Base-by-base conservation (phyloP, 495 filamentous ascomycete genomes). In the Aspergillus campestris region DNA sequence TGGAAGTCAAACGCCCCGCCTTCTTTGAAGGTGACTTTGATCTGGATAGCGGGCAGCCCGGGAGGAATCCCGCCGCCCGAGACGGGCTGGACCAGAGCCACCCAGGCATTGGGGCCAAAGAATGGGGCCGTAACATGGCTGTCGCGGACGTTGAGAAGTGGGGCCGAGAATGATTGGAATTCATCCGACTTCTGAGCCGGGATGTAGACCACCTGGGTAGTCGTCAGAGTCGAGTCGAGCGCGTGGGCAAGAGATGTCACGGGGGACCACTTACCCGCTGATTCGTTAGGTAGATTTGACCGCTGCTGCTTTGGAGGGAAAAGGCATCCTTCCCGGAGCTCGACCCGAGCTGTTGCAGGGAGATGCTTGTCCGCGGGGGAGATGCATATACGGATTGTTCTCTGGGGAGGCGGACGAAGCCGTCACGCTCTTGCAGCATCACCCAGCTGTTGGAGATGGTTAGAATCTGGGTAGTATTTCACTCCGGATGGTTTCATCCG, bases 41-140 rank as follows among this genome's bases (percentile, higher is more conserved):
- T 49, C 51, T 91, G 86, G 28, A 95, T 74, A 11, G 80, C 79
- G 3, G 82, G 69, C 33, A 86, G 72, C 9, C 80, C 73, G n/a
- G 83, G 65, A 2, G 88, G 84, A 34, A 98, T 87, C 34, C 88
- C 88, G n/a, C 94, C 94, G 24, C 82, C 81, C 1, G 81, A 58
- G 27, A 92, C 85, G 13, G 94, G 89, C 52, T 83, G 83, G 40
- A 94, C 74, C 27, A 82, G 66, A 28, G 82, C 83, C 18, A 78
- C 78, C 92, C 92, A 98, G 53, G 83, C 82, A 67, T 96, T 97
- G 8, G 94, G 84, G n/a, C 92, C 92, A 57, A 97, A 94, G 69
- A 90, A 94, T 2, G 94, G 89, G 2, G 91, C 86, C 6, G 84
- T 79, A 43, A 96, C 87, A 57, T 88, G 87, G n/a, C 82, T 84